phyloP scores from a whole-genome alignment of 192 early-diverging fungal species.

The Podila minutissima region DNA sequence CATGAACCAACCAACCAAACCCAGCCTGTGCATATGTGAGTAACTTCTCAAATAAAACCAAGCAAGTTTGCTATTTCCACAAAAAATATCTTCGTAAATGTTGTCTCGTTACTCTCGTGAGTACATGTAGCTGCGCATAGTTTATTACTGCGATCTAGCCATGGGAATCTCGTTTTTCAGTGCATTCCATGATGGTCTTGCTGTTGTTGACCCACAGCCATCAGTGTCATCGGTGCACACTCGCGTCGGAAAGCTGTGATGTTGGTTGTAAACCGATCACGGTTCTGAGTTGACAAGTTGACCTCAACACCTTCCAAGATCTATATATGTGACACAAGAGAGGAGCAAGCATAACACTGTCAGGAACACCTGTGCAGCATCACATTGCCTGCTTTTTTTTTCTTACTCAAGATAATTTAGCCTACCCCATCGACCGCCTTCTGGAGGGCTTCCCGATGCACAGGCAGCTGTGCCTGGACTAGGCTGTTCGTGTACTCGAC shows the following conservation, averaged over 20 bases:
- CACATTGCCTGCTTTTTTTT: neutral
- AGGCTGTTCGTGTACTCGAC: conserved; percentile 15
- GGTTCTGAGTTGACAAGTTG: conserved; percentile 61
- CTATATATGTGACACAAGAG: neutral
- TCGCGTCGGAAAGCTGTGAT: conserved; percentile 60
- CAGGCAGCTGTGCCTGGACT: conserved; percentile 30
- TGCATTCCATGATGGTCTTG: neutral
- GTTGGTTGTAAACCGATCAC: conserved; percentile 76
- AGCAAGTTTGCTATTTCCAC: neutral
- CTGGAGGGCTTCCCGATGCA: conserved; percentile 20
- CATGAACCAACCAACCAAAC: neutral
- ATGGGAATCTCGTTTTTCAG: neutral
- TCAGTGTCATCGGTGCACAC: conserved; percentile 36
- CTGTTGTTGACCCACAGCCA: conserved; percentile 13
- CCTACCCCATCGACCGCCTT: conserved; percentile 29
- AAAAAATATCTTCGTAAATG: neutral
- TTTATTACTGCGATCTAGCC: neutral
- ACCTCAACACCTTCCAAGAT: conserved; percentile 69
- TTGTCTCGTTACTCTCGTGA: neutral
- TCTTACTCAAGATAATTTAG: neutral
- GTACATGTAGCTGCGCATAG: no score
- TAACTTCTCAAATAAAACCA: neutral
- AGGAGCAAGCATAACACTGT: neutral
- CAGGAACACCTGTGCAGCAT: neutral
- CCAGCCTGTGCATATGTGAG: neutral